Conservation (phyloP, 257 asterid species). For the Nicotiana noctiflora region DNA sequence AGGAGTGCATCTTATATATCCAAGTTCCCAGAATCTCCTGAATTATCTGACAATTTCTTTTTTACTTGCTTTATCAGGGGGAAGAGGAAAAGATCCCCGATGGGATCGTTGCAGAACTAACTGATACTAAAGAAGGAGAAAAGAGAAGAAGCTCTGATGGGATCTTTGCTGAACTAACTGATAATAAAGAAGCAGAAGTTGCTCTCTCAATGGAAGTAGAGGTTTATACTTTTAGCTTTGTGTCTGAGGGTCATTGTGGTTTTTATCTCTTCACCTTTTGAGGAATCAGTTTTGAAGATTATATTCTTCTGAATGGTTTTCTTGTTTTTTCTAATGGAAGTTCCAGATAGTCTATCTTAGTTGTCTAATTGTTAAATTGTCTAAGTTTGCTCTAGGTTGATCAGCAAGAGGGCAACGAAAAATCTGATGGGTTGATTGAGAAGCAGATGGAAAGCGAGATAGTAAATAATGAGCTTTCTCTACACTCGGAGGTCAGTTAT, state of each 20-base stretch:
- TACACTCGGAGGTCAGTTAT: conserved; percentile 44
- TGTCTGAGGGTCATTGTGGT: background rate
- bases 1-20: background rate
- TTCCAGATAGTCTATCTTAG: background rate
- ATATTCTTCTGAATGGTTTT: background rate
- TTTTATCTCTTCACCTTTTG: background rate
- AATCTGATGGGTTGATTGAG: conserved; percentile 28
- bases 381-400: conserved; percentile 15
- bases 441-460: conserved; percentile 36
- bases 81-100: conserved; percentile 32
- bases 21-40: conserved; percentile 3
- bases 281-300: background rate
- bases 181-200: conserved; percentile 27
- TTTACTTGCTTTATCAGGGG: conserved; percentile 36
- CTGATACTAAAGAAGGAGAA: conserved; percentile 25
- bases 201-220: conserved; percentile 29
- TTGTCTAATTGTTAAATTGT: background rate
- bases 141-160: conserved; percentile 30
- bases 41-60: conserved; percentile 4
- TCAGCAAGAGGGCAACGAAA: conserved; percentile 45
- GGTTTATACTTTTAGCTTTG: conserved; percentile 26
- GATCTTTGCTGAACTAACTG: conserved; percentile 28
- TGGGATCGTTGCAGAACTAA: conserved; percentile 25
- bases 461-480: conserved; percentile 25
- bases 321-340: conserved; percentile 5